Percentiles rank a stretch among this genome's conserved stretches.
Conservation (phyloP, 352 stramenopile species). For the Pythium phragmiticola region DNA sequence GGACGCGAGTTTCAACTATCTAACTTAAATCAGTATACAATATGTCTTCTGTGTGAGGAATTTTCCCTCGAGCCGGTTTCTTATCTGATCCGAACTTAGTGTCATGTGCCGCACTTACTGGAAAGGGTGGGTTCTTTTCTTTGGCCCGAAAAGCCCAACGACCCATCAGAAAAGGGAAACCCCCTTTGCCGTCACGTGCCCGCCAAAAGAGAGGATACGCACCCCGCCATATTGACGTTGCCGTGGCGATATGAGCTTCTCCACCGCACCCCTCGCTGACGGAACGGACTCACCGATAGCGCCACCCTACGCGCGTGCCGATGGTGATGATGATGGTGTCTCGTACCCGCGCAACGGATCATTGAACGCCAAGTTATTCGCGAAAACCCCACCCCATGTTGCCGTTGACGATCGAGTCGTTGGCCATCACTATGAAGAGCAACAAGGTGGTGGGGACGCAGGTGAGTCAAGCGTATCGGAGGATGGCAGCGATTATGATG, state of each 20-base stretch:
- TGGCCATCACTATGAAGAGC: background rate
- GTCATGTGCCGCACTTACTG: constrained; percentile 11
- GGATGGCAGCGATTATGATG: background rate
- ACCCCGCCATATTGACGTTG: constrained; percentile 5
- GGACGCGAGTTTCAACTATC: no score
- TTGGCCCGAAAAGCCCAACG: background rate
- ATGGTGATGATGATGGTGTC: background rate
- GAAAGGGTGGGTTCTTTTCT: background rate
- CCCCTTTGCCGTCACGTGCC: constrained; percentile 8
- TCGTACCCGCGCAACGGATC: constrained; percentile 4
- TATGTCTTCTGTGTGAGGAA: background rate
- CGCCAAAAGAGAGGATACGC: constrained; percentile 3
- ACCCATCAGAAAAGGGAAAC: constrained; percentile 8
- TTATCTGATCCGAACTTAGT: background rate
- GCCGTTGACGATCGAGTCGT: background rate
- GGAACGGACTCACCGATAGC: background rate
- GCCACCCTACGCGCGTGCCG: background rate
- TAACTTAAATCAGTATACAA: background rate
- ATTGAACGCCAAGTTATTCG: constrained; percentile 16
- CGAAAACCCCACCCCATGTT: constrained; percentile 16
- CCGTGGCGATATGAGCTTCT: constrained; percentile 7
- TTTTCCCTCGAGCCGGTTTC: constrained; percentile 1
- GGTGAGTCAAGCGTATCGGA: background rate
- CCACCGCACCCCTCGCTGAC: background rate
- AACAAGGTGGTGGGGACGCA: background rate